These are phyloP conservation scores for Rugosomyces carneus DNA, from an alignment of 1,284 basidiomycete genomes.

Conservation along the genomic window DNA sequence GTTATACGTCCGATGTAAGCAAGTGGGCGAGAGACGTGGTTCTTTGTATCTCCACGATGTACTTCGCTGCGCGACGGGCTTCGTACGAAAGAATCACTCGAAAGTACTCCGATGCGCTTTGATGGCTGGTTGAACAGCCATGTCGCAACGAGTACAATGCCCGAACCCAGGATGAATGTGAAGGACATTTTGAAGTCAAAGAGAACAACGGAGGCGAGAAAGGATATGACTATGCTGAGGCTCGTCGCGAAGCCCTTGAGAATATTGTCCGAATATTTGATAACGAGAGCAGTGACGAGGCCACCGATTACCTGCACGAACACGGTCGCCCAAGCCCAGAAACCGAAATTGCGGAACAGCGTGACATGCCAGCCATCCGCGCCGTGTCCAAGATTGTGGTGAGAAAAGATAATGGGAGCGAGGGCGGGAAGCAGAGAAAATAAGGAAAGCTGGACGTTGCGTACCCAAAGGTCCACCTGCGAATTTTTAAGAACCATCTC, in stretches of 20 bases:
- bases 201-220: slow-evolving; percentile 82
- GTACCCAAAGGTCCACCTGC: slow-evolving; percentile 87
- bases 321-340: slow-evolving; percentile 91
- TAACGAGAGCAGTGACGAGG: slow-evolving; percentile 82
- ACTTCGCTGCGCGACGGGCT: slow-evolving; percentile 13
- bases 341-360: slow-evolving; percentile 75
- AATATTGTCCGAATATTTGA: slow-evolving; percentile 86
- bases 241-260: slow-evolving; percentile 93
- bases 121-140: slow-evolving; percentile 82
- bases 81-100: slow-evolving; percentile 21
- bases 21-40: slow-evolving; percentile 1
- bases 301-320: slow-evolving; percentile 86
- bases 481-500: slow-evolving; percentile 96
- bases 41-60: slow-evolving; percentile 2
- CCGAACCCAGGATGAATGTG: slow-evolving; percentile 78
- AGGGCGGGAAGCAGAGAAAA: slow-evolving; percentile 92
- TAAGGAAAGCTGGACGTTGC: slow-evolving; percentile 93
- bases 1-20: slow-evolving; percentile 19
- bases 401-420: slow-evolving; percentile 70
- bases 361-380: slow-evolving; percentile 30
- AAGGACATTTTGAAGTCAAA: slow-evolving; percentile 86
- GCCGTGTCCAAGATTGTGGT: slow-evolving; percentile 15
- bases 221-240: slow-evolving; percentile 89
- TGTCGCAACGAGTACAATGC: slow-evolving; percentile 80
- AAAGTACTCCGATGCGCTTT: slow-evolving; percentile 22